Evolutionary conservation across 768 basidiomycete genomes (phyloP).

Genomic region (Psilocybe cyanescens): DNA sequence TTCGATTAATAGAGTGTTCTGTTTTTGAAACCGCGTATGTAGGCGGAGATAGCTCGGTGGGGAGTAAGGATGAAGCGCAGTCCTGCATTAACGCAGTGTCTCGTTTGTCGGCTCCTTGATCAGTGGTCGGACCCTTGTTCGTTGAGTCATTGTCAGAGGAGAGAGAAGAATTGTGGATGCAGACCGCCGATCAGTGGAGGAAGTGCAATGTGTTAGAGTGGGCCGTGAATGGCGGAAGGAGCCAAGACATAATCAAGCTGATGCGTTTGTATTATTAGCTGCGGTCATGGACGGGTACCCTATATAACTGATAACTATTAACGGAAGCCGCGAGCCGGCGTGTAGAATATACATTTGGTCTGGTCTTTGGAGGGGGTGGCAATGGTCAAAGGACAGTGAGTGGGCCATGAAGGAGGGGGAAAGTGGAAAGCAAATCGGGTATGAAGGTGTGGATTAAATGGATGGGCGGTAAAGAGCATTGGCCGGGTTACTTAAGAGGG

Average conservation of each 20-base stretch:
- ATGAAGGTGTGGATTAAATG: background rate
- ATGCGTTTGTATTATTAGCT: conserved; percentile 1
- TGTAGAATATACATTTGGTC: too few relatives aligned
- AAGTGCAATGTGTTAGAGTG: background rate
- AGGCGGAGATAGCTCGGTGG: conserved; percentile 1
- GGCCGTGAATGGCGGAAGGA: conserved; percentile 3
- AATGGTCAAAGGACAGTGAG: too few relatives aligned
- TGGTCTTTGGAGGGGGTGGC: too few relatives aligned
- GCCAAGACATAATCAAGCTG: conserved; percentile 5
- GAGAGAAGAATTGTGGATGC: background rate
- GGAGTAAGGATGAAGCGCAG: background rate
- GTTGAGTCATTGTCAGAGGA: background rate
- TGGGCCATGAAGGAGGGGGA: background rate
- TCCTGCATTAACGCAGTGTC: background rate
- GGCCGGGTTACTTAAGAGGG: background rate
- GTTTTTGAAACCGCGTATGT: background rate
- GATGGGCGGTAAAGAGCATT: background rate
- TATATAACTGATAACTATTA: background rate
- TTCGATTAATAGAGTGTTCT: too few relatives aligned
- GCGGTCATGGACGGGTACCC: background rate
- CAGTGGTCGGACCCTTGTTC: background rate
- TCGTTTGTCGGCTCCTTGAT: background rate
- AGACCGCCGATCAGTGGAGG: background rate
- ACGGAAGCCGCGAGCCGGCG: background rate
- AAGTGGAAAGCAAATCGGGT: background rate